Evolutionary conservation across 2,329 filamentous ascomycete genomes (phyloP).

Genomic region (Aspergillus arachidicola): DNA sequence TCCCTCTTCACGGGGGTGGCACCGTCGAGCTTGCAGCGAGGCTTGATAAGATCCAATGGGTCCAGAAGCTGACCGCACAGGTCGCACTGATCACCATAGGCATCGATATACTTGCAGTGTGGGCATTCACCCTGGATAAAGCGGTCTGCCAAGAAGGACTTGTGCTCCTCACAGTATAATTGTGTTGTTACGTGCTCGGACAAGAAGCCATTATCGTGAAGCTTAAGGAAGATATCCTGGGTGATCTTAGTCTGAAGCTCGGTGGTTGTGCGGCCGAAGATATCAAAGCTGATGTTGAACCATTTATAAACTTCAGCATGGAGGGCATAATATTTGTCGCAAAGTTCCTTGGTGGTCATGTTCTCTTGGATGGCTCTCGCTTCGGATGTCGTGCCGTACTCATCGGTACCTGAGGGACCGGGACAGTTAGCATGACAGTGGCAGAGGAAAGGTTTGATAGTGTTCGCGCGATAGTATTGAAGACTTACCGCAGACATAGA

Average conservation of each 20-base stretch:
- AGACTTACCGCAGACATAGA: slow-evolving; percentile 76
- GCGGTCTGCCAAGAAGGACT: slow-evolving; percentile 76
- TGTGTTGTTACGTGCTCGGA: slow-evolving; percentile 86
- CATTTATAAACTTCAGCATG: slow-evolving; percentile 92
- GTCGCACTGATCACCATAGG: slow-evolving; percentile 74
- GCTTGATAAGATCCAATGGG: slow-evolving; percentile 76
- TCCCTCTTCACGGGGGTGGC: slow-evolving; percentile 75
- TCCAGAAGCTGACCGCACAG: slow-evolving; percentile 73
- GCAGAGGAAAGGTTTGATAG: background rate
- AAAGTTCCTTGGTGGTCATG: slow-evolving; percentile 78
- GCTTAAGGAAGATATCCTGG: slow-evolving; percentile 83
- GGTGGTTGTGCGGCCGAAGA: slow-evolving; percentile 92
- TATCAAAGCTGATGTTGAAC: slow-evolving; percentile 94
- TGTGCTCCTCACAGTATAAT: slow-evolving; percentile 75
- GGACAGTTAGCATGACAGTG: background rate
- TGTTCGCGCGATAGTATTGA: background rate
- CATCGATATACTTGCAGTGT: slow-evolving; percentile 64
- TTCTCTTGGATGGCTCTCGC: slow-evolving; percentile 92
- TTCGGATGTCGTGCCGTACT: slow-evolving; percentile 95
- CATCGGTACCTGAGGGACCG: slow-evolving; percentile 59
- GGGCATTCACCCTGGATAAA: slow-evolving; percentile 56
- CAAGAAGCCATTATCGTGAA: slow-evolving; percentile 86
- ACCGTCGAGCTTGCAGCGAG: slow-evolving; percentile 87
- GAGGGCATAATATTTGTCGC: slow-evolving; percentile 87
- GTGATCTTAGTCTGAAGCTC: slow-evolving; percentile 87